phyloP scores from a whole-genome alignment of 805 yeast genomes.

The Candida corydali region DNA sequence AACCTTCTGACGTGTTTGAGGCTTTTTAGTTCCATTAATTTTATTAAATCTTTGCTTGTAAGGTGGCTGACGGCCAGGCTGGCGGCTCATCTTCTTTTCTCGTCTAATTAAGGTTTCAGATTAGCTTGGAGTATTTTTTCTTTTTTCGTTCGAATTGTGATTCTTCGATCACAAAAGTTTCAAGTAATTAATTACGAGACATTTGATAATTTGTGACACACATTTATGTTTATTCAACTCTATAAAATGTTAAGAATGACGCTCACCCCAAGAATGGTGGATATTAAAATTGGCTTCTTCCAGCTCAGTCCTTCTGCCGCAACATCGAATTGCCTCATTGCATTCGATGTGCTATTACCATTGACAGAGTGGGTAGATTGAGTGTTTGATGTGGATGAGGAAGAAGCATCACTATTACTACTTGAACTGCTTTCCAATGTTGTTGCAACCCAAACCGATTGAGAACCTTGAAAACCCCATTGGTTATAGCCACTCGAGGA shows the following conservation, averaged over 20 bases:
- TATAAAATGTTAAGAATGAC: conserved; percentile 13
- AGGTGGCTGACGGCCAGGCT: no score
- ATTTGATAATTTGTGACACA: no score
- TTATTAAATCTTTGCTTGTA: no score
- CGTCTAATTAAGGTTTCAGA: no score
- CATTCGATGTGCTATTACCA: conserved; percentile 17
- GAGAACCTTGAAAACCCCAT: conserved; percentile 41
- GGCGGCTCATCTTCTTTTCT: no score
- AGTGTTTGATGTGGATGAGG: conserved; percentile 7
- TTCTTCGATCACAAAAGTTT: no score
- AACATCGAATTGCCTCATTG: conserved; percentile 9
- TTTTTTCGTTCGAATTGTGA: no score
- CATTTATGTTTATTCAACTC: no score
- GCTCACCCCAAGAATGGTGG: conserved; percentile 14
- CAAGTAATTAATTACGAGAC: no score
- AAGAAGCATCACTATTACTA: not conserved
- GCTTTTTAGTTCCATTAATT: no score
- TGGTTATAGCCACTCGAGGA: conserved; percentile 23
- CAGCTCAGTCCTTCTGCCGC: conserved; percentile 10
- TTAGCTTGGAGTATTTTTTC: no score
- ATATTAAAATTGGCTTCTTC: conserved; percentile 14
- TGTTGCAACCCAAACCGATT: conserved; percentile 29
- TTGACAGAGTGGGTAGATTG: conserved; percentile 13
- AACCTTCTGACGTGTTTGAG: no score
- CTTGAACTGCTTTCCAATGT: not conserved